Base-by-base conservation (phyloP, 23 red algal genomes). In the Gracilaria caudata region DNA sequence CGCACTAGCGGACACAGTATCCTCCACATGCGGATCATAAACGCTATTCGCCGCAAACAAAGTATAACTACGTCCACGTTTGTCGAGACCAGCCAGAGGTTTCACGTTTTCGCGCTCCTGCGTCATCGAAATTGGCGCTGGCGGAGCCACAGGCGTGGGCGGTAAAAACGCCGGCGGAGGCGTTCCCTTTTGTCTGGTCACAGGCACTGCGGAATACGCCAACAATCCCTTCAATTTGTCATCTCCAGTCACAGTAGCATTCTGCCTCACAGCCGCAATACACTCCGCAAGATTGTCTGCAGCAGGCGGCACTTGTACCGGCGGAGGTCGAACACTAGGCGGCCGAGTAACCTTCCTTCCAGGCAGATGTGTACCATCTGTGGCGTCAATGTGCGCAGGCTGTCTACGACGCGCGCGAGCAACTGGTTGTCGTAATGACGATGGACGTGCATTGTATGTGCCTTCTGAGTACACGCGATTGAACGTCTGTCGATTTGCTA, bases 401-500 rank as follows among this genome's bases (percentile, higher is more conserved):
- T 37, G 77, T 60, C 35, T 39, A 1, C 35, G 21, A 5, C 56
- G 33, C 5, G 35, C 29, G 35, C 51, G 56, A 28, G 77, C 77
- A 0, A 39, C 77, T n/a, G 89, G 77, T 36, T 92, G 79, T 21
- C 89, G 89, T 17, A 92, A 55, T 5, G 59, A 73, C 28, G 79
- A 83, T 32, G 89, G 89, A 8, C 89, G 89, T 4, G 89, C 79
- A 68, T 74, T 84, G 80, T 76, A 92, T 0, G 89, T 92, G 20
- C 79, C 89, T 36, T 92, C 89, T 0, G 89, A 92, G 70, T 92
- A 92, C 44, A 92, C 89, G 57, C 89, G 89, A 79, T 92, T 83
- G 68, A 92, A 92, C 12, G 68, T 64, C 46, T 92, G 89, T 34
- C 79, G 89, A 46, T 92, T 92, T 34, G 78, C 64, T 12, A 84